Base-by-base conservation (phyloP, 495 filamentous ascomycete species). In the Podospora pseudocomata region DNA sequence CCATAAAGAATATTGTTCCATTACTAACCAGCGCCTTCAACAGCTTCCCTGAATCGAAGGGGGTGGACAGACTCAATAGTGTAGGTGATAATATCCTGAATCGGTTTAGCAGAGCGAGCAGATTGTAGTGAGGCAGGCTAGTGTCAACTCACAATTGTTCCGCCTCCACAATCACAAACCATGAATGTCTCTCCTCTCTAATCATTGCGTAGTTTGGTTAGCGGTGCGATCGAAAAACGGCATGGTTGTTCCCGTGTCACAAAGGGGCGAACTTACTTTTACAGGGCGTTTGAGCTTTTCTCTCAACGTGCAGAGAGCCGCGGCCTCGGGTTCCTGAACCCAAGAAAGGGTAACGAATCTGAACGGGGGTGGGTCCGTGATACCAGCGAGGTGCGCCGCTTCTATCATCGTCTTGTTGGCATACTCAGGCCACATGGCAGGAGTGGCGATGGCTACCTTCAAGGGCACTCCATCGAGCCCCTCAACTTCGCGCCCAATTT, bases 111-210 rank as follows among this genome's bases (percentile, higher is more conserved):
- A 7, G 30, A 7, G 6, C 30, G 30, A 32, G 30, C 4, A 32
- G 30, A 32, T 32, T 32, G 30, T 7, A 32, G 20, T 32, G 6
- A 32, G 30, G 30, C 6, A 32, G 30, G 20, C 20, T 20, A 32
- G 4, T 5, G 2, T 27, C 3, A 32, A 65, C 63, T 18, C 19
- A 65, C 63, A 30, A 65, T 44, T n/a, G 63, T 65, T 26, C 63
- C 49, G 28, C 63, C 63, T 1, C 63, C 63, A 56, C 63, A 53
- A 11, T 65, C 49, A 28, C 63, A 65, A 0, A 65, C 63, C n/a
- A 65, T 30, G 15, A 65, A 65, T 20, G 49, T 57, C n/a, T 65
- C 63, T 28, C 63, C 63, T 27, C 56, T 26, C 23, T 65, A 26
- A 11, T 49, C 30, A 32, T 4, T 32, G 6, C 30, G 2, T 32